Evolutionary conservation across 2,329 filamentous ascomycete genomes (phyloP).

Genomic region (Ceratocystis lukuohia): DNA sequence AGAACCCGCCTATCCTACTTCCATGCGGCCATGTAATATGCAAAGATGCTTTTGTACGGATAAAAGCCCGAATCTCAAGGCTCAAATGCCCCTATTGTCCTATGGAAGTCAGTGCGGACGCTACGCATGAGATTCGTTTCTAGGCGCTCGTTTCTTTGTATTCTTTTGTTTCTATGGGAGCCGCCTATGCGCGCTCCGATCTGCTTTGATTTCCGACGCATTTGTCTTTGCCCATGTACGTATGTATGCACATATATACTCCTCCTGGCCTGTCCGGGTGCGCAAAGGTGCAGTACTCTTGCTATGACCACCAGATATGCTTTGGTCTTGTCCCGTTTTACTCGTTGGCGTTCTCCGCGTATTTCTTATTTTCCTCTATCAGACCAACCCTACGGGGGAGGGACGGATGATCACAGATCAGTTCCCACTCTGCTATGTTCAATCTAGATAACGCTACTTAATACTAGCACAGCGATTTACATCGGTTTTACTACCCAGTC

Average conservation of each 20-base stretch:
- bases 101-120: conserved; percentile 60
- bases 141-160: conserved; percentile 26
- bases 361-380: neutral
- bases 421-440: neutral
- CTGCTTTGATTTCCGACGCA: neutral
- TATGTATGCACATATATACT: neutral
- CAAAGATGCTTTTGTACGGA: conserved; percentile 62
- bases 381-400: neutral
- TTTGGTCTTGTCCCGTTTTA: neutral
- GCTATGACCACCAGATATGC: neutral
- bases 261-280: neutral
- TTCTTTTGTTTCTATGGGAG: neutral
- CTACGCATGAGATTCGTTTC: conserved; percentile 60
- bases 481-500: neutral
- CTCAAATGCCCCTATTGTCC: conserved; percentile 98
- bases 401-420: neutral
- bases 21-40: conserved; percentile 91
- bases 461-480: neutral
- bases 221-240: neutral
- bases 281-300: neutral
- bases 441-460: neutral
- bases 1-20: conserved; percentile 93
- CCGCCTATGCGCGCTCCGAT: neutral
- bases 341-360: neutral
- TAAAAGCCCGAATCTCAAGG: conserved; percentile 56